These are phyloP conservation scores for Macrolepiota dolichaula DNA, from an alignment of 768 basidiomycete genomes.

Conservation along the genomic window DNA sequence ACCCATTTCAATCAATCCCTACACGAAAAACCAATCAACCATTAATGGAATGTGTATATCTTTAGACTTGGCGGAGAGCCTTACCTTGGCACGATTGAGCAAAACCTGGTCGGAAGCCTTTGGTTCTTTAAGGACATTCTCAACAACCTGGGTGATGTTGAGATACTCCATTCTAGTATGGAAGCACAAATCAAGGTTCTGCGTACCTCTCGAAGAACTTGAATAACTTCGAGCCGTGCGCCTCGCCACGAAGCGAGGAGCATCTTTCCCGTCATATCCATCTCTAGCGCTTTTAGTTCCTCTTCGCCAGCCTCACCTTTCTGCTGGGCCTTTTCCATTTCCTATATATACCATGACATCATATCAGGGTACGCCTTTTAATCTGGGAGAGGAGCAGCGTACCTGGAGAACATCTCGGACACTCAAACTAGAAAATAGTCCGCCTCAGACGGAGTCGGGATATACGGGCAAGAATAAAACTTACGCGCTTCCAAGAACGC, in stretches of 20 bases:
- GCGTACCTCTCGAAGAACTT: slow-evolving; percentile 71
- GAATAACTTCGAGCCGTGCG: slow-evolving; percentile 90
- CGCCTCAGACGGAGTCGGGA: not conserved
- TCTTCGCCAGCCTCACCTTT: slow-evolving; percentile 90
- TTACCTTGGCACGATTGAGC: slow-evolving; percentile 81
- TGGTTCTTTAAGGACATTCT: slow-evolving; percentile 81
- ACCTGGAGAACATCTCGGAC: slow-evolving; percentile 76
- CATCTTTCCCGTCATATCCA: slow-evolving; percentile 94
- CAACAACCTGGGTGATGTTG: slow-evolving; percentile 53
- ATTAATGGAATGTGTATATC: not conserved
- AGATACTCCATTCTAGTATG: not conserved
- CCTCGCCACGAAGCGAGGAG: slow-evolving; percentile 98
- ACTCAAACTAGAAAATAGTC: slow-evolving; percentile 43
- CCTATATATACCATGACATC: slow-evolving; percentile 37
- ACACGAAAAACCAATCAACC: not conserved
- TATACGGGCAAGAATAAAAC: slow-evolving; percentile 26
- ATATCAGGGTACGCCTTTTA: not conserved
- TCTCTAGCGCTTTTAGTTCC: slow-evolving; percentile 79
- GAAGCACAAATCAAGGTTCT: not conserved
- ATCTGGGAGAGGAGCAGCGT: slow-evolving; percentile 12
- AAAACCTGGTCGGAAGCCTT: slow-evolving; percentile 68
- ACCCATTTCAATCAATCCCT: slow-evolving; percentile 88
- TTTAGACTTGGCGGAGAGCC: slow-evolving; percentile 7
- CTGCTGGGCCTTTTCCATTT: slow-evolving; percentile 87
- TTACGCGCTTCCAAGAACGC: slow-evolving; percentile 93